Evolutionary conservation across 148 eudicot genomes (phyloP).

Genomic region (Cornus controversa): DNA sequence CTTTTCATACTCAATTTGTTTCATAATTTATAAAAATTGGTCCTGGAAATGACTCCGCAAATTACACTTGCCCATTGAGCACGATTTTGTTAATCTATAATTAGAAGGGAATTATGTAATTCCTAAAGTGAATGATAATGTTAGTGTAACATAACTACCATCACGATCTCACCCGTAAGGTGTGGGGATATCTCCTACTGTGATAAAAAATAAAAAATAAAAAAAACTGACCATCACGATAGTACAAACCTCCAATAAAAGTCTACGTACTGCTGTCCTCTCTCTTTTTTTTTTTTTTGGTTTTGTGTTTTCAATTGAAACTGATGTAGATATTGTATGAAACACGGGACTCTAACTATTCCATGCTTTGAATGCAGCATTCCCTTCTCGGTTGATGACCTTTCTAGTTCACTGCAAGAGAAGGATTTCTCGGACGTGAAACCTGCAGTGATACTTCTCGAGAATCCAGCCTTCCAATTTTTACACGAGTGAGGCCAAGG

Average conservation of each 20-base stretch:
- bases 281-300: no score
- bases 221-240: no score
- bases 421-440: slow-evolving; percentile 81
- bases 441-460: slow-evolving; percentile 72
- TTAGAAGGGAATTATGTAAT: background rate
- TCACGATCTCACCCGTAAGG: no score
- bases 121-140: no score
- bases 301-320: background rate
- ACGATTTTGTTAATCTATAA: background rate
- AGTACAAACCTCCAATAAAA: background rate
- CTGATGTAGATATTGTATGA: background rate
- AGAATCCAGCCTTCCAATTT: slow-evolving; percentile 92
- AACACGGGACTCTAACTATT: background rate
- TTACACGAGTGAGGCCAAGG: slow-evolving; percentile 65
- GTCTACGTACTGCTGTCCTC: background rate
- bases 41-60: background rate
- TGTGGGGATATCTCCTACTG: no score
- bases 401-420: slow-evolving; percentile 64
- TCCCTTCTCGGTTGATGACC: slow-evolving; percentile 90
- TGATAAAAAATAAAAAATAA: no score
- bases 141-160: no score
- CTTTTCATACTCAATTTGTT: no score
- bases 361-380: slow-evolving; percentile 52
- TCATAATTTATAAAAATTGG: background rate
- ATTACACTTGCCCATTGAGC: background rate